Conservation (phyloP, 768 basidiomycete genomes). For the Tricholoma flavovirens region DNA sequence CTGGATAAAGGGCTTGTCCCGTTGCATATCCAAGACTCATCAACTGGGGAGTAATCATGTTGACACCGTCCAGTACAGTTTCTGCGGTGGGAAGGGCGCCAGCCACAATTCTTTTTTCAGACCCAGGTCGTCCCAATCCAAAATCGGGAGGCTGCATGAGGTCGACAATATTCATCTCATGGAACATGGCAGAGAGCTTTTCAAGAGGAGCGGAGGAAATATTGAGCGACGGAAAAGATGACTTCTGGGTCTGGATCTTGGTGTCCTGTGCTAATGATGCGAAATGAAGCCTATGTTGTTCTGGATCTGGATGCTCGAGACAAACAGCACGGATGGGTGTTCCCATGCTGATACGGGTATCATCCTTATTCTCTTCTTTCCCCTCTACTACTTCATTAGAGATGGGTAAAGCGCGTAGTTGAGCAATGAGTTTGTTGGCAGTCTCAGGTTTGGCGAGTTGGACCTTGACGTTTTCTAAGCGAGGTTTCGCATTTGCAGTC, state of each 20-base stretch:
- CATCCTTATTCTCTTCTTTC: slow-evolving; percentile 10
- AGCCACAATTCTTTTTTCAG: slow-evolving; percentile 59
- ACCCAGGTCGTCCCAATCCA: slow-evolving; percentile 72
- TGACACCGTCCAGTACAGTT: slow-evolving; percentile 62
- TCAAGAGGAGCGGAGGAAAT: slow-evolving; percentile 46
- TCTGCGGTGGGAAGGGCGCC: slow-evolving; percentile 74
- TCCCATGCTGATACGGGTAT: slow-evolving; percentile 10
- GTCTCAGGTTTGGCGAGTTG: slow-evolving; percentile 61
- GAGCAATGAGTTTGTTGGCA: slow-evolving; percentile 67
- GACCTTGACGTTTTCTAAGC: slow-evolving; percentile 60
- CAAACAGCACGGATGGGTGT: slow-evolving; percentile 77
- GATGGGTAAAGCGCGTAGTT: slow-evolving; percentile 58
- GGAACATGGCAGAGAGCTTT: slow-evolving; percentile 43
- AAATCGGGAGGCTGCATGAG: slow-evolving; percentile 56
- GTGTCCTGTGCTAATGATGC: slow-evolving; percentile 30
- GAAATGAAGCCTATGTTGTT: slow-evolving; percentile 59
- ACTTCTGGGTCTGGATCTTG: not conserved
- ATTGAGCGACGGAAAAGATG: slow-evolving; percentile 3
- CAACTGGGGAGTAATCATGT: slow-evolving; percentile 69
- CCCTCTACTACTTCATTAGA: slow-evolving; percentile 25
- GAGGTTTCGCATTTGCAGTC: slow-evolving; percentile 39
- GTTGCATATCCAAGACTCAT: slow-evolving; percentile 77
- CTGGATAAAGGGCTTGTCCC: slow-evolving; percentile 55
- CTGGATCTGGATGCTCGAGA: slow-evolving; percentile 55
- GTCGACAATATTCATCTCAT: slow-evolving; percentile 57